Evolutionary conservation across 805 yeast species (phyloP).

Genomic region (Ogataea philodendri): DNA sequence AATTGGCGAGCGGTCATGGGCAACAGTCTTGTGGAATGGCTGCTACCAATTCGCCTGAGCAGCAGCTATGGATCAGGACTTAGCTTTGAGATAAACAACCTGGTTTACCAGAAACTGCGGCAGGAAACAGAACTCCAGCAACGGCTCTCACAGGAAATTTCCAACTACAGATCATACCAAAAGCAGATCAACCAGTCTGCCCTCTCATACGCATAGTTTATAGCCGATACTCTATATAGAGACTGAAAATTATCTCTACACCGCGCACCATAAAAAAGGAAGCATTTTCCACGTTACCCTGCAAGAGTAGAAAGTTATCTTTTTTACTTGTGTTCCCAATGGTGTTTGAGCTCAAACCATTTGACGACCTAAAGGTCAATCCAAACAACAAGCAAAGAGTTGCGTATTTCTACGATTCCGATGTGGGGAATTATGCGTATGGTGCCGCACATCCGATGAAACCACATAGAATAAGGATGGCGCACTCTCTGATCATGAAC

Average conservation of each 20-base stretch:
- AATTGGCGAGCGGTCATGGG: slow-evolving; percentile 85
- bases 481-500: slow-evolving; percentile 94
- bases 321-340: slow-evolving; percentile 22
- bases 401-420: slow-evolving; percentile 83
- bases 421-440: slow-evolving; percentile 96
- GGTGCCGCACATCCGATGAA: slow-evolving; percentile 99
- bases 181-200: slow-evolving; percentile 25
- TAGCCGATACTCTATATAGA: no score
- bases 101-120: slow-evolving; percentile 39
- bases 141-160: slow-evolving; percentile 42
- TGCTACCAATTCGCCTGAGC: slow-evolving; percentile 49
- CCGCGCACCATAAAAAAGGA: slow-evolving; percentile 4
- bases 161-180: slow-evolving; percentile 25
- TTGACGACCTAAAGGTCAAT: slow-evolving; percentile 58
- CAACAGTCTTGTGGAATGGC: slow-evolving; percentile 58
- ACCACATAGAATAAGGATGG: slow-evolving; percentile 98
- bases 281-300: slow-evolving; percentile 6
- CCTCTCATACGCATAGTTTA: slow-evolving; percentile 3
- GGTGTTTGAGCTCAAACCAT: slow-evolving; percentile 55
- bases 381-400: slow-evolving; percentile 57
- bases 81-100: slow-evolving; percentile 47
- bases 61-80: slow-evolving; percentile 43
- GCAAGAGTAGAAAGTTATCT: slow-evolving; percentile 3
- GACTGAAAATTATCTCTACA: background rate
- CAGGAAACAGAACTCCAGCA: slow-evolving; percentile 45